Percentiles rank a stretch among this genome's conserved stretches.
These are phyloP conservation scores for Beauveria caledonica DNA, from an alignment of 2,329 filamentous ascomycete species.

Conservation along the genomic window DNA sequence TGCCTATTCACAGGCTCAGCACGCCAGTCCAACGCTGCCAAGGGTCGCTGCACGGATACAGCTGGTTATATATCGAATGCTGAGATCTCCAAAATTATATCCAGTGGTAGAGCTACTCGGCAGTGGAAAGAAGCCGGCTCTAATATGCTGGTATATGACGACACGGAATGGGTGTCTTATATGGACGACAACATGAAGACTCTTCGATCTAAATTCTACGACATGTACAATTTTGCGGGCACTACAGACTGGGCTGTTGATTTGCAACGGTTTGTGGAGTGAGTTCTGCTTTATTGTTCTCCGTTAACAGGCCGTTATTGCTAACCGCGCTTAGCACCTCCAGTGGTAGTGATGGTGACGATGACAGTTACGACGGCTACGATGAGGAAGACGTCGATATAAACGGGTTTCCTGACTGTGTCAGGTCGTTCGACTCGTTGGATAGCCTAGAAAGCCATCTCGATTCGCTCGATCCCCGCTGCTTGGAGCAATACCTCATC, in stretches of 20 bases:
- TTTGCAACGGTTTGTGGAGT: no score
- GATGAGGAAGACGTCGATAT: no score
- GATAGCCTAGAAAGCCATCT: no score
- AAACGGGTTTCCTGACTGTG: no score
- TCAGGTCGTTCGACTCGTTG: no score
- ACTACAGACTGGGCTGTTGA: conserved; percentile 18
- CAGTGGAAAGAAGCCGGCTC: conserved; percentile 1
- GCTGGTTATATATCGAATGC: conserved; percentile 23
- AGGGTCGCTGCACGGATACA: conserved; percentile 22
- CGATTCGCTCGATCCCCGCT: no score
- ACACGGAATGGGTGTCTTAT: conserved; percentile 15
- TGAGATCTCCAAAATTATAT: conserved; percentile 25
- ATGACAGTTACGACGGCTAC: no score
- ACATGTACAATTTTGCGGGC: conserved; percentile 12
- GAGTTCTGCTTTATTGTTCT: no score
- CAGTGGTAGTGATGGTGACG: no score
- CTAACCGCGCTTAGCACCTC: no score
- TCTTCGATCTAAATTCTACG: neutral
- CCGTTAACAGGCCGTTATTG: no score
- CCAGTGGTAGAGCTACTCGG: conserved; percentile 11
- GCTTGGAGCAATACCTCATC: no score
- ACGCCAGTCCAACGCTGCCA: conserved; percentile 15
- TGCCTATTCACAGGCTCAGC: conserved; percentile 18
- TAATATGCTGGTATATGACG: neutral
- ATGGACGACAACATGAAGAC: conserved; percentile 15